phyloP scores from a whole-genome alignment of 2,329 filamentous ascomycete genomes.

The Chrysoporthe deuterocubensis region DNA sequence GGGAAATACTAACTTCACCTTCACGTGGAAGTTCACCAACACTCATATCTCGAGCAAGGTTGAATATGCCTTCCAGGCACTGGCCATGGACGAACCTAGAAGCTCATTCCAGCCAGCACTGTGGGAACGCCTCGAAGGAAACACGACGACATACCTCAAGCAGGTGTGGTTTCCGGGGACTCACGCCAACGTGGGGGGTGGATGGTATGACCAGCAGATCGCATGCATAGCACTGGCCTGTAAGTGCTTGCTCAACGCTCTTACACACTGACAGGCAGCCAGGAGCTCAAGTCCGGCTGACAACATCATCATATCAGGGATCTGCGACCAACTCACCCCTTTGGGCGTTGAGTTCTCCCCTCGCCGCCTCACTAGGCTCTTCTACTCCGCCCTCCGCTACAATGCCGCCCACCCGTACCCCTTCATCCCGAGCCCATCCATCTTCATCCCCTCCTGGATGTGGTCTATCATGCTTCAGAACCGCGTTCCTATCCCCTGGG shows the following conservation, averaged over 20 bases:
- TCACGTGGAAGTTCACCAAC: conserved; percentile 46
- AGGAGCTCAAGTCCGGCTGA: neutral
- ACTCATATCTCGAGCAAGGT: conserved; percentile 48
- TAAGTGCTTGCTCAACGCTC: conserved; percentile 22
- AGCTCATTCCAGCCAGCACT: conserved; percentile 46
- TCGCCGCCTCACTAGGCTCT: conserved; percentile 33
- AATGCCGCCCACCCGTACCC: conserved; percentile 40
- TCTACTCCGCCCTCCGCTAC: conserved; percentile 37
- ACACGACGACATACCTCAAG: conserved; percentile 36
- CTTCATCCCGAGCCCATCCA: conserved; percentile 29
- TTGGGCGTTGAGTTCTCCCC: conserved; percentile 40
- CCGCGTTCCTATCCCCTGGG: conserved; percentile 31
- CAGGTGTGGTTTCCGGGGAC: conserved; percentile 63
- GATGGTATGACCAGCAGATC: conserved; percentile 50
- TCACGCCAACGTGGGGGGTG: conserved; percentile 66
- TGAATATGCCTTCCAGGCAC: conserved; percentile 53
- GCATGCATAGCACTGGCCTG: conserved; percentile 40
- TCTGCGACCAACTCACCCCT: conserved; percentile 40
- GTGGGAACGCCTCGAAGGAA: conserved; percentile 43
- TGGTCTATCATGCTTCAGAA: conserved; percentile 28
- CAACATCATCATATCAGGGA: conserved; percentile 31
- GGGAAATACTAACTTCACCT: conserved; percentile 28
- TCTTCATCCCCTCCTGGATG: conserved; percentile 28
- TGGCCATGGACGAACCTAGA: conserved; percentile 54
- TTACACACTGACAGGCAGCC: neutral